phyloP scores from a whole-genome alignment of 2,329 filamentous ascomycete species.

The Aureobasidium leucospermi region DNA sequence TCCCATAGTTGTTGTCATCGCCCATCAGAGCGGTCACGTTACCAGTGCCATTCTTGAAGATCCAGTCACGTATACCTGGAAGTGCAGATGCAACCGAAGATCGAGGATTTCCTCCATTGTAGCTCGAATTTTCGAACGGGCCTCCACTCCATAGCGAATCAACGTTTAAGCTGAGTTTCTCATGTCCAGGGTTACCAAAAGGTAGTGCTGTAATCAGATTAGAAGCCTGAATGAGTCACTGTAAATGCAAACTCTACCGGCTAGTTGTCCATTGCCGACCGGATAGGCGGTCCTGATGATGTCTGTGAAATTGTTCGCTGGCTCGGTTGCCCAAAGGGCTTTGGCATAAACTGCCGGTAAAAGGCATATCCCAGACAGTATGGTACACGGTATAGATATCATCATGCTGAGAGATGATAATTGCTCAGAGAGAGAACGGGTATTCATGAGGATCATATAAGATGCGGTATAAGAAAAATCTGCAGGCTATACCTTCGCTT shows the following conservation, averaged over 20 bases:
- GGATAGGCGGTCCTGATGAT: slow-evolving; percentile 29
- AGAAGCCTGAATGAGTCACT: neutral
- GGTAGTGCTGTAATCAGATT: slow-evolving; percentile 30
- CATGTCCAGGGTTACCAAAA: slow-evolving; percentile 36
- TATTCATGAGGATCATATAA: neutral
- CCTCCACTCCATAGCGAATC: slow-evolving; percentile 47
- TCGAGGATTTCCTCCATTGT: slow-evolving; percentile 42
- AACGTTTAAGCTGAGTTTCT: slow-evolving; percentile 40
- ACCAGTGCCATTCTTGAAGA: slow-evolving; percentile 45
- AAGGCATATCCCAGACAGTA: neutral
- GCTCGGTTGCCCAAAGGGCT: slow-evolving; percentile 12
- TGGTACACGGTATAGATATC: neutral
- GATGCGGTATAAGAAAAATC: neutral
- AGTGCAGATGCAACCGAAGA: slow-evolving; percentile 21
- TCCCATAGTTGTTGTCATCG: slow-evolving; percentile 36
- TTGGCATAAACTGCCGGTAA: neutral
- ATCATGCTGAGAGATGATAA: neutral
- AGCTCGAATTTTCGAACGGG: slow-evolving; percentile 39
- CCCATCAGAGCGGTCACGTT: slow-evolving; percentile 36
- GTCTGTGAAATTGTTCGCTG: slow-evolving; percentile 11
- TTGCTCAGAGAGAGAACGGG: neutral
- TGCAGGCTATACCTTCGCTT: neutral
- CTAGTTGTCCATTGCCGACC: slow-evolving; percentile 44
- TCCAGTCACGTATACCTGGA: slow-evolving; percentile 38
- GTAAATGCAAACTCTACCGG: slow-evolving; percentile 25